A percentile compares a stretch with the other conserved stretches of the same genome.
Conservation (phyloP, 345 rosid species). For the Camelina neglecta region DNA sequence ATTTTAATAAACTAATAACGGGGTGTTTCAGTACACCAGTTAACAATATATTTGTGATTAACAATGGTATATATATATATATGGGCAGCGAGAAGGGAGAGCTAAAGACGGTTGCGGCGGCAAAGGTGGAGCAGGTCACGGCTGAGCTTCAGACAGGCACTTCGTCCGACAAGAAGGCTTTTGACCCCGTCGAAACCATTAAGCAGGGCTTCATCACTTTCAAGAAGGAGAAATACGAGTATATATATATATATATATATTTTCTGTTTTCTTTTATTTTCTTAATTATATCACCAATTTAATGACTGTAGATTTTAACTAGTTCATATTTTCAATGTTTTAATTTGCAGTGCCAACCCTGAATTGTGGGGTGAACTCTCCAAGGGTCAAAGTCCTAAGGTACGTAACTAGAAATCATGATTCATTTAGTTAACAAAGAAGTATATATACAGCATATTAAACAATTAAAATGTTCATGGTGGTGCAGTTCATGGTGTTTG, state of each 20-base stretch:
- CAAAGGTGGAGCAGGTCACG: slow-evolving; percentile 75
- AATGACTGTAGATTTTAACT: slow-evolving; percentile 4
- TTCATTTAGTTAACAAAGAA: too few species aligned
- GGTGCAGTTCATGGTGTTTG: slow-evolving; percentile 90
- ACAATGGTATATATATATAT: neutral
- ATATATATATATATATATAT: slow-evolving; percentile 24
- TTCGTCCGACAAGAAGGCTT: slow-evolving; percentile 51
- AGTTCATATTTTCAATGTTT: neutral
- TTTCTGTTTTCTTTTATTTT: neutral
- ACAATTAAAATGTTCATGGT: slow-evolving; percentile 2
- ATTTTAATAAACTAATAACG: neutral
- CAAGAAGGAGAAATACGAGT: slow-evolving; percentile 88
- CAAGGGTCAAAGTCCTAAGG: slow-evolving; percentile 95
- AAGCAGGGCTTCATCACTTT: slow-evolving; percentile 82
- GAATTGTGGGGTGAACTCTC: slow-evolving; percentile 74
- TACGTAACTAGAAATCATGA: too few species aligned
- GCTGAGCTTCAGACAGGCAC: slow-evolving; percentile 60
- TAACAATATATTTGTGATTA: neutral
- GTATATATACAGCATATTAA: too few species aligned
- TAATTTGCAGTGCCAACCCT: slow-evolving; percentile 67
- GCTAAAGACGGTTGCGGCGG: slow-evolving; percentile 74
- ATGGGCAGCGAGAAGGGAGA: slow-evolving; percentile 75
- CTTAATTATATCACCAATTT: neutral
- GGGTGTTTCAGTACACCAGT: neutral
- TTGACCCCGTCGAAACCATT: slow-evolving; percentile 62